Base-by-base conservation (phyloP, 345 rosid species). In the thale cress (Arabidopsis thaliana) region DNA sequence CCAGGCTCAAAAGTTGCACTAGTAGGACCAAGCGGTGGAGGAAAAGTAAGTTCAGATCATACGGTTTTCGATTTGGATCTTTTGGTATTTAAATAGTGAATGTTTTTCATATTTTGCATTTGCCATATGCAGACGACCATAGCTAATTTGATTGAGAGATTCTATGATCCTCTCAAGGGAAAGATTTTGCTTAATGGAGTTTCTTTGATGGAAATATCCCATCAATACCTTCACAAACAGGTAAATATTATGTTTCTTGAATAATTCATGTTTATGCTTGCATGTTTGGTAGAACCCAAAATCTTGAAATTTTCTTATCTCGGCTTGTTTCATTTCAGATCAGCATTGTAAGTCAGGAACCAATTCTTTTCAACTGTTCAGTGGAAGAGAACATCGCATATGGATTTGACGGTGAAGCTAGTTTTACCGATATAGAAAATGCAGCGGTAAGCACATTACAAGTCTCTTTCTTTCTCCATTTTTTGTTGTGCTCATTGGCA, bases 11-110 rank as follows among this genome's bases (percentile, higher is more conserved):
- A 91, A 85, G 85, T 88, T 67, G 98, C 98, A 23, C 95, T 91
- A 38, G 98, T 94, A 25, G 98, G 98, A 71, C 98, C 95, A 51
- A 94, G 97, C 68, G 98, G 98, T 67, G 98, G 98, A 11, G 98
- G 98, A 72, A 94, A 94, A 82, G 96, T 94, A 86, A 80, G 28
- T 68, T 67, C 68, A 5, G 55, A 40, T 2, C 50, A 32, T 71
- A 61, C 7, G 1, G 11, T 23, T 46, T 59, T 59, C 25, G 9
- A 14, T 58, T 46, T 10, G 8, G 13, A 58, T 5, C 36, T 36
- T 64, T 45, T 0, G 1, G 36, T 40, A 40, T 40, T 16, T 16
- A 16, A 16, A 16, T 16, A 16, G 20, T 16, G 13, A 34, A 37
- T 59, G 24, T 38, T 38, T 14, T 49, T 12, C 24, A 37, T 52